Base-by-base conservation (phyloP, 495 filamentous ascomycete genomes). In the Penicillium ochrochloron region DNA sequence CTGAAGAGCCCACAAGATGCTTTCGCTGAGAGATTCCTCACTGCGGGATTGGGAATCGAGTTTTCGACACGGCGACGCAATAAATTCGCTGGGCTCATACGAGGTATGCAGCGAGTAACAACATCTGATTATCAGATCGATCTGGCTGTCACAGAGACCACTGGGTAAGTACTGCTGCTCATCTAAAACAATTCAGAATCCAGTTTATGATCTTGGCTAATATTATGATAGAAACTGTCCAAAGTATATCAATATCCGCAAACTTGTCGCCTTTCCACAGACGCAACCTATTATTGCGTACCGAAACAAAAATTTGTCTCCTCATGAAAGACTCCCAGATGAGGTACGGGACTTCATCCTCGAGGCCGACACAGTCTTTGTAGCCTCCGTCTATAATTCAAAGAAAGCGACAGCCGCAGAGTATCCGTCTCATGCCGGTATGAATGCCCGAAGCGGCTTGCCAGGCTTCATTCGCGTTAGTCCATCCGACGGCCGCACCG, bases 221-320 rank as follows among this genome's bases (percentile, higher is more conserved):
- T n/a, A 4, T 9, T 3, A 33, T 9, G 15, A 33, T 5, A 61
- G 66, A n/a, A 69, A 69, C 31, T 69, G 66, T 17, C 66, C 66
- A 17, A 69, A 69, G 48, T 69, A 69, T n/a, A 69, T 69, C 56
- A 69, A 69, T n/a, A 35, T 69, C 8, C 63, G 63, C 25, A 66
- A 62, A 48, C 23, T 69, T 10, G 51, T 66, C 10, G 60, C 66
- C 19, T 37, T 57, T 54, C 41, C 66, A 9, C 39, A 63, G 4
- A 58, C 63, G 14, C 59, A 21, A 33, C 63, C 66, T 37, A 7
- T 31, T 11, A 23, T 63, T 41, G 21, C 54, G 1, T 50, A 57
- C 35, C 54, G 29, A 15, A 35, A 33, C 6, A 35, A 50, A 14
- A 27, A 69, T 14, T 31, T 69, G 8, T 10, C 12, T 12, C 34